Conservation (phyloP, 2,329 filamentous ascomycete species). For the Colletotrichum agaves region DNA sequence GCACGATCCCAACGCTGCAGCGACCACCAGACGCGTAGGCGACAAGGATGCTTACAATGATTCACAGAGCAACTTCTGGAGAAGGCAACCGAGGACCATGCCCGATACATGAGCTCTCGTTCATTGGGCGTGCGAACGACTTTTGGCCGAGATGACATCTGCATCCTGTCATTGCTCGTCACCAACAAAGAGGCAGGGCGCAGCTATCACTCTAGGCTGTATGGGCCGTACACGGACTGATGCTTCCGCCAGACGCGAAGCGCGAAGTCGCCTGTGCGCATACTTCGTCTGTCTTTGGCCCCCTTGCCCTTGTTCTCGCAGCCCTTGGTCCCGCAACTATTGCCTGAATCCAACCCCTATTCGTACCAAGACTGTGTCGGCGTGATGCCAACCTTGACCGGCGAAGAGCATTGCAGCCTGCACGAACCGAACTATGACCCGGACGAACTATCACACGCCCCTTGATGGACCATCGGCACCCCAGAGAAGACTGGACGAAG, state of each 20-base stretch:
- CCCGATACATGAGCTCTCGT: not conserved
- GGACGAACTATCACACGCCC: constrained; percentile 6
- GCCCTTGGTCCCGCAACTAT: constrained; percentile 18
- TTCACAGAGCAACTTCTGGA: not conserved
- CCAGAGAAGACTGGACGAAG: constrained; percentile 11
- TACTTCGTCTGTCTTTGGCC: not conserved
- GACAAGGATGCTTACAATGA: constrained; percentile 13
- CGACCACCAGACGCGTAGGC: not conserved
- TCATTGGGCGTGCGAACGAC: constrained; percentile 7
- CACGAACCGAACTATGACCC: constrained; percentile 1
- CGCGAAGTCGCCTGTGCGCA: not conserved
- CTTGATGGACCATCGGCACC: not conserved
- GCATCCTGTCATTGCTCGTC: constrained; percentile 30
- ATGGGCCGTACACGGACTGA: constrained; percentile 32
- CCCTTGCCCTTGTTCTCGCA: not conserved
- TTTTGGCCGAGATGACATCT: constrained; percentile 35
- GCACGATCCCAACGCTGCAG: not conserved
- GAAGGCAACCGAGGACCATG: not conserved
- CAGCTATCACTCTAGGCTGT: constrained; percentile 5
- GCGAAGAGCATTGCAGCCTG: constrained; percentile 5
- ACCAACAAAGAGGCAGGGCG: constrained; percentile 27
- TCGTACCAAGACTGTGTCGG: constrained; percentile 15
- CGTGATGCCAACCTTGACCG: constrained; percentile 2
- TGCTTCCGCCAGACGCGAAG: constrained; percentile 10
- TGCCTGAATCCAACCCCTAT: constrained; percentile 9